These are phyloP conservation scores for Amphicarpaea edgeworthii DNA, from an alignment of 306 rosid genomes.

Conservation along the genomic window DNA sequence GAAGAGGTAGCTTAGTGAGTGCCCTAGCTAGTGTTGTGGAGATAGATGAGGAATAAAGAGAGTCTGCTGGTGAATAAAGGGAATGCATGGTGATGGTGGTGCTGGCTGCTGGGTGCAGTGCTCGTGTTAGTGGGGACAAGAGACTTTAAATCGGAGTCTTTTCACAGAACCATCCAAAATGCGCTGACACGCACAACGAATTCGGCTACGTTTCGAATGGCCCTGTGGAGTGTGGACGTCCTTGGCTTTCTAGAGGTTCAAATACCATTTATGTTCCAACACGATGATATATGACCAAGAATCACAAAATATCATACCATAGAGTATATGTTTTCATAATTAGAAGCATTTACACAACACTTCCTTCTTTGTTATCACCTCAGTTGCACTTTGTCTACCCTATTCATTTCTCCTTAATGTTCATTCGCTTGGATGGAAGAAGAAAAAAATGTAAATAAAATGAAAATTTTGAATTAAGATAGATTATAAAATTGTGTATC, in stretches of 20 bases:
- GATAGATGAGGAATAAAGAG: conserved; percentile 57
- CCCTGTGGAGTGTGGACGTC: conserved; percentile 51
- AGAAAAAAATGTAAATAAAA: too few relatives aligned
- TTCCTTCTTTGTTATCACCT: background rate
- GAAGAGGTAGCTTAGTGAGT: background rate
- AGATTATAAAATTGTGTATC: too few relatives aligned
- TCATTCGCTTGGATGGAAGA: too few relatives aligned
- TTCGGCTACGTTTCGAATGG: conserved; percentile 39
- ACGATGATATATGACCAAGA: background rate
- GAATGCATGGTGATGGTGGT: conserved; percentile 21
- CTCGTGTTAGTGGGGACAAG: conserved; percentile 43
- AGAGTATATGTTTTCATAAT: background rate
- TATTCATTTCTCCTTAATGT: too few relatives aligned
- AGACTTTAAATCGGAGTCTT: background rate
- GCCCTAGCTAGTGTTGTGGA: conserved; percentile 37
- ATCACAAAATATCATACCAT: conserved; percentile 2
- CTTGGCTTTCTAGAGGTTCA: conserved; percentile 16
- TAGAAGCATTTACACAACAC: background rate
- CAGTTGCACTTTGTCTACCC: too few relatives aligned
- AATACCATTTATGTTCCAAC: conserved; percentile 12
- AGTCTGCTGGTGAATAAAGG: too few relatives aligned
- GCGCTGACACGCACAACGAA: conserved; percentile 54
- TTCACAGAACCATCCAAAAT: conserved; percentile 49
- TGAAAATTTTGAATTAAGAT: too few relatives aligned
- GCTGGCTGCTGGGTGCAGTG: too few relatives aligned